A percentile compares a stretch with the other conserved stretches of the same genome.
Conservation (phyloP, 352 stramenopile genomes). For the Phytophthora kernoviae region DNA sequence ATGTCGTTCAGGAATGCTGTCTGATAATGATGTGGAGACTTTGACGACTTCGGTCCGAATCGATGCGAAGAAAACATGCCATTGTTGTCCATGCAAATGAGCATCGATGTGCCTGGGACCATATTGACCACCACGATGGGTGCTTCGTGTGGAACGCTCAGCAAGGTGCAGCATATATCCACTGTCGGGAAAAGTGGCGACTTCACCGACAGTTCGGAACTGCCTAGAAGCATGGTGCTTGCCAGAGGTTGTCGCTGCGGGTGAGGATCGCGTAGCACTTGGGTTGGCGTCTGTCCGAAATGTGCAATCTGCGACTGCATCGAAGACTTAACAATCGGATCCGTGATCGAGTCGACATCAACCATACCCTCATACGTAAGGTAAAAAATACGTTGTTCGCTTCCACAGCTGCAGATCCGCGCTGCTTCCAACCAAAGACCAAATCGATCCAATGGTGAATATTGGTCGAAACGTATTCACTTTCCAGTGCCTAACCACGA, state of each 20-base stretch:
- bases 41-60: slow-evolving; percentile 56
- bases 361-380: slow-evolving; percentile 99
- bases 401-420: slow-evolving; percentile 83
- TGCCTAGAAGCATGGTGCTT: slow-evolving; percentile 5
- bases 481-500: slow-evolving; percentile 71
- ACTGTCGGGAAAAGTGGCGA: slow-evolving; percentile 1
- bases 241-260: slow-evolving; percentile 45
- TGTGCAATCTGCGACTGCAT: slow-evolving; percentile 97
- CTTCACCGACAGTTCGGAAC: neutral
- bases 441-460: slow-evolving; percentile 92
- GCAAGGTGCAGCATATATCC: slow-evolving; percentile 20
- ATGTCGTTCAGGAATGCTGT: slow-evolving; percentile 45
- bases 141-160: slow-evolving; percentile 64
- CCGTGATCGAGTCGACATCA: slow-evolving; percentile 95
- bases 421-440: slow-evolving; percentile 79
- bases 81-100: slow-evolving; percentile 73
- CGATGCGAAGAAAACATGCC: slow-evolving; percentile 77
- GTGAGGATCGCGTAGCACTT: slow-evolving; percentile 94
- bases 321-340: slow-evolving; percentile 92
- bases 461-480: slow-evolving; percentile 82
- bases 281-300: slow-evolving; percentile 97
- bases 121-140: slow-evolving; percentile 61
- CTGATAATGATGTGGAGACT: slow-evolving; percentile 45
- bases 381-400: slow-evolving; percentile 99
- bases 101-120: slow-evolving; percentile 43